Evolutionary conservation across 2,329 filamentous ascomycete species (phyloP), one percentile per base, ranked within the genome.

Genomic region (Juglanconis sp.): DNA sequence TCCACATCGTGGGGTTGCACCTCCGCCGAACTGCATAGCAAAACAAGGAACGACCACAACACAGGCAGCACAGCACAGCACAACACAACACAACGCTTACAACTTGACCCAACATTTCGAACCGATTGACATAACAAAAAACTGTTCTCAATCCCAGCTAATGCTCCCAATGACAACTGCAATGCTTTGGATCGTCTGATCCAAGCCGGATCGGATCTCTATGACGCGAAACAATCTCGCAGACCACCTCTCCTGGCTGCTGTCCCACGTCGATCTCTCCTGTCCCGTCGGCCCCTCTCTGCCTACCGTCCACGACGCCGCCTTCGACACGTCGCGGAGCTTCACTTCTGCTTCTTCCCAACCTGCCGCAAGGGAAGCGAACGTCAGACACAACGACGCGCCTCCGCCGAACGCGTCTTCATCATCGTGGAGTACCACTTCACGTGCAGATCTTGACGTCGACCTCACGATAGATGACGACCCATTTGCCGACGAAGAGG

Each of bases 181-280:
- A 53, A 61, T 51, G 58, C 62, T 63, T 64, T 64, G 71, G 73
- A 71, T 74, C 72, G 54, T 51, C 65, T 63, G 72, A 70, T 73
- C 69, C 70, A 69, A 69, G 59, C 72, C 73, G 77, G 70, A 76
- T 81, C 46, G 24, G 24, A 48, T 57, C 55, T 42, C 80, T 76
- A 86, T 86, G 83, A 86, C 83, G 76, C 81, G 80, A 70, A 85
- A 86, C 74, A 86, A 86, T 69, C 77, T 86, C 62, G 71, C 73
- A 67, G 78, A 82, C 69, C 81, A 86, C 70, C 74, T 86, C 67
- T 75, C 80, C 67, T 86, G 83, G 83, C 76, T 86, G 68, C 69
- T 84, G 67, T 76, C 76, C 67, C 80, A 82, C 71, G 71, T 75
- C 67, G 69, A 73, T 59, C 69, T 73, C 67, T 72, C 72, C 65